phyloP scores from a whole-genome alignment of 306 rosid species.

The Psophocarpus tetragonolobus region DNA sequence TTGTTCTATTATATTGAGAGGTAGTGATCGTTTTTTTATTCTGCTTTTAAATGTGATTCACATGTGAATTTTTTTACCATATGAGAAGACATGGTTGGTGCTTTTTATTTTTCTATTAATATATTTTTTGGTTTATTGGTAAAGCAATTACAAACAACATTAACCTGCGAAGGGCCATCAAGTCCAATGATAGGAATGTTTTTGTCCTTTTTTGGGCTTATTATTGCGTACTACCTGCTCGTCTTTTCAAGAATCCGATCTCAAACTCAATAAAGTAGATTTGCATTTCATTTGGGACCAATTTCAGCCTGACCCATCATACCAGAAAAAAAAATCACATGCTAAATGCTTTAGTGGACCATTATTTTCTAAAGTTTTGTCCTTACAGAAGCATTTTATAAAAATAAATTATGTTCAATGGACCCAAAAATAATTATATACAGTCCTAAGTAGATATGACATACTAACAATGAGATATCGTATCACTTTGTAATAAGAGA shows the following conservation, averaged over 20 bases:
- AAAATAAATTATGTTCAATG: background rate
- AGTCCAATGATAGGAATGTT: background rate
- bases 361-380: background rate
- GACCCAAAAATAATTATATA: background rate
- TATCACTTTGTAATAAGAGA: background rate
- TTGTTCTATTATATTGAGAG: too few species aligned
- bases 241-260: background rate
- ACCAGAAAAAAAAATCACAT: background rate
- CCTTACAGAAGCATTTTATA: background rate
- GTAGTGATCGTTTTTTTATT: too few species aligned
- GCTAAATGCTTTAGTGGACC: background rate
- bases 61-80: too few species aligned
- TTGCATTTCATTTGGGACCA: background rate
- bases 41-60: too few species aligned
- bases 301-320: background rate
- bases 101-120: too few species aligned
- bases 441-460: background rate
- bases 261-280: background rate
- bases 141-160: background rate
- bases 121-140: too few species aligned
- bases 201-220: background rate
- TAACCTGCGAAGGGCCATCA: background rate
- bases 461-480: background rate
- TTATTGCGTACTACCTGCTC: background rate
- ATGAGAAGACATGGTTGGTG: too few species aligned